Base-by-base conservation (phyloP, 148 eudicot species). In the Fagopyrum tataricum region DNA sequence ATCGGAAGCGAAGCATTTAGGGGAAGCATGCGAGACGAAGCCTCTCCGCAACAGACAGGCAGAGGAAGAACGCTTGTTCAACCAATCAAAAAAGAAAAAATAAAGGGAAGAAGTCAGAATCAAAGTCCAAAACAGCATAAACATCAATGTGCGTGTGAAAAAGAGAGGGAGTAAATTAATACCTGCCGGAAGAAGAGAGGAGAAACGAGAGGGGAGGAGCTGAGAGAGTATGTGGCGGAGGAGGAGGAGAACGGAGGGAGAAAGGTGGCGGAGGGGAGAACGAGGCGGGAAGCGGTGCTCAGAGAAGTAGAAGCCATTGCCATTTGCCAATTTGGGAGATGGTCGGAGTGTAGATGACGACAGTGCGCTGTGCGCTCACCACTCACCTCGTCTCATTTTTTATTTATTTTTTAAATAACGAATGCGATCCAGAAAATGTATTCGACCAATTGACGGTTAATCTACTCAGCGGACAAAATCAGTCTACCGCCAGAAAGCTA, bases 1-100 rank as follows among this genome's bases (percentile, higher is more conserved):
- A 80, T 83, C 79, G 4, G 96, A 88, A 23, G 87, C 89, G 23
- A 46, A 76, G 77, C 91, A 84, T 77, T 81, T 87, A 14, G 91
- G 83, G 49, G 81, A 18, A 24, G 73, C 40, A 43, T 13, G 75
- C 1, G 84, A 76, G 58, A 84, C 74, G 49, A 85, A 71, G 48
- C 75, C 41, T 39, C 73, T 67, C 82, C 75, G 59, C 58, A 82
- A 75, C 47, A 78, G 74, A 40, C 72, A 48, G 9, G 41, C 72
- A 41, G 46, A 24, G 5, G 71, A 42, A 9, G 52, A 47, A 72
- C 77, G 48, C 70, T 75, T 84, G 79, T 81, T 72, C 76, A 4
- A 47, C 24, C 66, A 15, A 37, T 51, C 6, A 52, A 31, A 53
- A 7, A 52, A 73, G 53, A 8, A 13, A 48, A 40, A 46, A 21